phyloP scores from a whole-genome alignment of 2,329 filamentous ascomycete genomes.

The Venturia asperata region DNA sequence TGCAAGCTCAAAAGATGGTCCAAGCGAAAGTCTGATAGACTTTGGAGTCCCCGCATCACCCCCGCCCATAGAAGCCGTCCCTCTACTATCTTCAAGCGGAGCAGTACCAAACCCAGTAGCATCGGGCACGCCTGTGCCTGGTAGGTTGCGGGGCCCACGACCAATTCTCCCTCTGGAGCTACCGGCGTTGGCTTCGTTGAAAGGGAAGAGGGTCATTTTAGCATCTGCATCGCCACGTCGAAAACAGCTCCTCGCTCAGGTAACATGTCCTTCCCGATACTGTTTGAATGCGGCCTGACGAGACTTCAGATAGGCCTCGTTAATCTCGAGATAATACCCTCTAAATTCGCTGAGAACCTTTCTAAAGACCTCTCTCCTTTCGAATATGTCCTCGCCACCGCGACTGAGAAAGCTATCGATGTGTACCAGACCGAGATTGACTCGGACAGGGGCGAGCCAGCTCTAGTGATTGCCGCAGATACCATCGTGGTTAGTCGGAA shows the following conservation, averaged over 20 bases:
- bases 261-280: slow-evolving; percentile 30
- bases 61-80: slow-evolving; percentile 39
- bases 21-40: slow-evolving; percentile 1
- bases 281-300: slow-evolving; percentile 4
- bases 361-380: slow-evolving; percentile 72
- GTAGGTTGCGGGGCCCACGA: slow-evolving; percentile 38
- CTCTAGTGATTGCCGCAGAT: slow-evolving; percentile 81
- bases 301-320: slow-evolving; percentile 62
- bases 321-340: slow-evolving; percentile 78
- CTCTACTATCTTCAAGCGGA: not conserved
- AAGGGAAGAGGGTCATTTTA: slow-evolving; percentile 74
- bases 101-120: slow-evolving; percentile 24
- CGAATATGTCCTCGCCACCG: slow-evolving; percentile 87
- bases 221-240: slow-evolving; percentile 84
- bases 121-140: slow-evolving; percentile 23
- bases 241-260: slow-evolving; percentile 69
- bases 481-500: slow-evolving; percentile 74
- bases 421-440: slow-evolving; percentile 58
- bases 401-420: slow-evolving; percentile 70
- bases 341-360: slow-evolving; percentile 75
- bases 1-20: slow-evolving; percentile 1
- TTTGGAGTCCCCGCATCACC: slow-evolving; percentile 27
- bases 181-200: slow-evolving; percentile 69
- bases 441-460: slow-evolving; percentile 61
- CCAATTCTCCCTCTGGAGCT: slow-evolving; percentile 65